Percentiles rank a stretch among this genome's conserved stretches.
These are phyloP conservation scores for Talaromyces sp. DNA, from an alignment of 2,329 filamentous ascomycete genomes.

Conservation along the genomic window DNA sequence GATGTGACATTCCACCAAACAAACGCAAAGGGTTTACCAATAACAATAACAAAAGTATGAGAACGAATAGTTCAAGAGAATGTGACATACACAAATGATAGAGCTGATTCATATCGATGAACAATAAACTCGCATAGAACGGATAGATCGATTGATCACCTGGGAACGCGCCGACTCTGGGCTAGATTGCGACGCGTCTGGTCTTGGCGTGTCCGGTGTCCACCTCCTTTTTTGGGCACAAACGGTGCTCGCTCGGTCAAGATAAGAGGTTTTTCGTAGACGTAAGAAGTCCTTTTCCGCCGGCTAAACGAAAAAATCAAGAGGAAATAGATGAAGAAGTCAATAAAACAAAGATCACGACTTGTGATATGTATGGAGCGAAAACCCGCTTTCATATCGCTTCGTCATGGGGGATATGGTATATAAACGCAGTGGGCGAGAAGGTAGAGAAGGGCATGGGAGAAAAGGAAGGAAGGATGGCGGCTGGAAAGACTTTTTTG, in stretches of 20 bases:
- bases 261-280: not conserved
- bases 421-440: not conserved
- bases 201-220: slow-evolving; percentile 1
- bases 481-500: slow-evolving; percentile 29
- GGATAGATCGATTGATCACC: not conserved
- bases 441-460: not conserved
- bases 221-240: slow-evolving; percentile 4
- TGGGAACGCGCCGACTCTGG: slow-evolving; percentile 1
- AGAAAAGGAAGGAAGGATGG: slow-evolving; percentile 21
- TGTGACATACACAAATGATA: not conserved
- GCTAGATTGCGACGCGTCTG: slow-evolving; percentile 9
- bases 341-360: too few relatives aligned
- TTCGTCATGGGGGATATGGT: not conserved
- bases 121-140: not conserved
- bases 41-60: not conserved
- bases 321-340: not conserved
- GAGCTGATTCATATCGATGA: not conserved
- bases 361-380: too few relatives aligned
- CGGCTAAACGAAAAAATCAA: not conserved
- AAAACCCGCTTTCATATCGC: not conserved
- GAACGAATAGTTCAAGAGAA: not conserved
- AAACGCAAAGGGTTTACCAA: not conserved
- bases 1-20: not conserved
- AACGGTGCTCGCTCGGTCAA: not conserved
- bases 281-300: not conserved